Evolutionary conservation across 495 filamentous ascomycete genomes (phyloP).

Genomic region (Pyrenula aspistea): DNA sequence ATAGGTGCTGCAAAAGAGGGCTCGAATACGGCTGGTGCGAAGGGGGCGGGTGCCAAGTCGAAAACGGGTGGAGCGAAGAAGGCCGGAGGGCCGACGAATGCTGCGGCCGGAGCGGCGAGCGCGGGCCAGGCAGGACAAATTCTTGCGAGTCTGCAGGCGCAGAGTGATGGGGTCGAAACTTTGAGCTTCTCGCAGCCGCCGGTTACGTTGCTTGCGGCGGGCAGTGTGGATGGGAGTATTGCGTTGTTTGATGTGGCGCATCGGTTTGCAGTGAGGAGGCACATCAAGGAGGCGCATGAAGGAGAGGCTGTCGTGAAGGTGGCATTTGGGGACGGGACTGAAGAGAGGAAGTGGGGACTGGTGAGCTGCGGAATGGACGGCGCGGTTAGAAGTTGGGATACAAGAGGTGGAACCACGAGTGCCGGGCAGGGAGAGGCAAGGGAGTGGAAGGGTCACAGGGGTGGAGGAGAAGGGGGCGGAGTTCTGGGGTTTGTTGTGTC

Average conservation of each 20-base stretch:
- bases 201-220: conserved; percentile 69
- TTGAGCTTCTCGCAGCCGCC: conserved; percentile 70
- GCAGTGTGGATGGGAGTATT: conserved; percentile 83
- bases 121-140: conserved; percentile 66
- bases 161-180: conserved; percentile 73
- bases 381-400: conserved; percentile 76
- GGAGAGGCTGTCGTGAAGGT: conserved; percentile 80
- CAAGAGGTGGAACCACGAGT: conserved; percentile 60
- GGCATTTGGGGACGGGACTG: conserved; percentile 47
- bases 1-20: conserved; percentile 27
- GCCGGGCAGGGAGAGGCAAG: conserved; percentile 50
- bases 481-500: conserved; percentile 78
- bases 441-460: conserved; percentile 76
- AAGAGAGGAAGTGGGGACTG: conserved; percentile 39
- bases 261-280: conserved; percentile 66
- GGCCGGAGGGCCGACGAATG: conserved; percentile 14
- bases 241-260: conserved; percentile 76
- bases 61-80: conserved; percentile 31
- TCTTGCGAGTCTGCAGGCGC: conserved; percentile 56
- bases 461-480: conserved; percentile 71
- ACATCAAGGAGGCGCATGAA: conserved; percentile 69
- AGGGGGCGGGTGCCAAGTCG: conserved; percentile 28
- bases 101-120: conserved; percentile 22
- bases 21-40: conserved; percentile 19
- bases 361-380: conserved; percentile 86